A percentile compares a stretch with the other conserved stretches of the same genome.
Evolutionary conservation across 345 rosid genomes (phyloP).

Genomic region (Eucalyptus curtisii): DNA sequence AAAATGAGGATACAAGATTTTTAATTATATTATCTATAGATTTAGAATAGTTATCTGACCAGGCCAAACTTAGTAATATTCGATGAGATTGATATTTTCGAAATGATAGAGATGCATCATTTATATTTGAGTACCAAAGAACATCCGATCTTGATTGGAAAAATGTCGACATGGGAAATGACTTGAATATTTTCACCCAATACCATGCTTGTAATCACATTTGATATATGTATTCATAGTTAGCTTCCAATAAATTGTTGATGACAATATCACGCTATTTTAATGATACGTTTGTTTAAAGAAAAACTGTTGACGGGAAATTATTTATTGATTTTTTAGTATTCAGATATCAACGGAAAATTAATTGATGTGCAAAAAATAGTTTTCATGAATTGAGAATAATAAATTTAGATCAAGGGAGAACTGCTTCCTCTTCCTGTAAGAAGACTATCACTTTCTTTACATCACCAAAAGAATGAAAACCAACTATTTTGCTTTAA

Average conservation of each 20-base stretch:
- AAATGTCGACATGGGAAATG: neutral
- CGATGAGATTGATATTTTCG: neutral
- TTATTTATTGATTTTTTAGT: too few relatives aligned
- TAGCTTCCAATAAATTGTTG: neutral
- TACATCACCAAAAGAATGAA: too few relatives aligned
- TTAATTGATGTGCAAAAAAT: neutral
- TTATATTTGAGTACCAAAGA: neutral
- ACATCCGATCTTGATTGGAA: neutral
- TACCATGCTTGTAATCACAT: neutral
- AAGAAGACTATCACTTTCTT: neutral
- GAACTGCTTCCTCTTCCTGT: fast-evolving
- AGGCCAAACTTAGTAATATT: neutral
- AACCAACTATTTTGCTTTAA: too few relatives aligned
- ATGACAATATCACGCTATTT: neutral
- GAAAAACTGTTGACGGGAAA: fast-evolving
- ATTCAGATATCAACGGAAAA: fast-evolving
- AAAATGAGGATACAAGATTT: neutral
- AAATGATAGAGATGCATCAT: neutral
- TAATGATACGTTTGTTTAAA: too few relatives aligned
- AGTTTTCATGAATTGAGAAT: neutral
- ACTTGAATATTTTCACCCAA: neutral
- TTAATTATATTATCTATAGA: neutral
- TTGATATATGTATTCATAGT: neutral
- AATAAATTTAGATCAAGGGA: too few relatives aligned
- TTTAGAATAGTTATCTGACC: neutral